Evolutionary conservation across 1,284 basidiomycete species (phyloP).

Genomic region (Leccinum subrobustum): DNA sequence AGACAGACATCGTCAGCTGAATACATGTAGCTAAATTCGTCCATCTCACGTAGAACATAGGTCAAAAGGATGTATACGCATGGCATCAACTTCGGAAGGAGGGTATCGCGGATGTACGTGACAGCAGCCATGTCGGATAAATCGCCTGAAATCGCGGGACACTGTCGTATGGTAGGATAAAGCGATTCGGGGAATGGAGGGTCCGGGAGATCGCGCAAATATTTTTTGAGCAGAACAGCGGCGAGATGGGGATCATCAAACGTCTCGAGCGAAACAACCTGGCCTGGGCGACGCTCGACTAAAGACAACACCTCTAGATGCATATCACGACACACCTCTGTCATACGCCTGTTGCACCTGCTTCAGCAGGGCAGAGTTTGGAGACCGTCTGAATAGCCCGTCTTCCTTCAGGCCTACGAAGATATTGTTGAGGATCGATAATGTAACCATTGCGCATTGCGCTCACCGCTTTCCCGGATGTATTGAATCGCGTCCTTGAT

Average conservation of each 20-base stretch:
- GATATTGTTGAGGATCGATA: neutral
- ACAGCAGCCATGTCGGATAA: conserved; percentile 56
- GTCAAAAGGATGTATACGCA: conserved; percentile 75
- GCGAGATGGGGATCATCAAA: conserved; percentile 79
- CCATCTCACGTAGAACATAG: conserved; percentile 64
- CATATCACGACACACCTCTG: conserved; percentile 46
- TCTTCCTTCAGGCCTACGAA: conserved; percentile 63
- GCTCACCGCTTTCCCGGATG: conserved; percentile 56
- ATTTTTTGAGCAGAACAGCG: conserved; percentile 84
- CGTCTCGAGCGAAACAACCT: conserved; percentile 71
- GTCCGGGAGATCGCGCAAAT: conserved; percentile 72
- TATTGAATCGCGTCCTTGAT: conserved; percentile 76
- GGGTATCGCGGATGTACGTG: conserved; percentile 60
- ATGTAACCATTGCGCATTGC: conserved; percentile 1
- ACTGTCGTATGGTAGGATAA: conserved; percentile 65
- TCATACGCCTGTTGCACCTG: conserved; percentile 82
- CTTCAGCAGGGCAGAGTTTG: conserved; percentile 65
- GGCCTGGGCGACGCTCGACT: conserved; percentile 43
- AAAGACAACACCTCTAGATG: conserved; percentile 4
- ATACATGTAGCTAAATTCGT: neutral
- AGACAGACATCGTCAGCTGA: conserved; percentile 14
- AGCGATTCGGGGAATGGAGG: conserved; percentile 70
- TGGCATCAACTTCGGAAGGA: conserved; percentile 65
- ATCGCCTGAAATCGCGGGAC: conserved; percentile 58
- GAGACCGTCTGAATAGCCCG: conserved; percentile 78